Conservation (phyloP, 768 basidiomycete genomes). For the Tulasnella calospora region DNA sequence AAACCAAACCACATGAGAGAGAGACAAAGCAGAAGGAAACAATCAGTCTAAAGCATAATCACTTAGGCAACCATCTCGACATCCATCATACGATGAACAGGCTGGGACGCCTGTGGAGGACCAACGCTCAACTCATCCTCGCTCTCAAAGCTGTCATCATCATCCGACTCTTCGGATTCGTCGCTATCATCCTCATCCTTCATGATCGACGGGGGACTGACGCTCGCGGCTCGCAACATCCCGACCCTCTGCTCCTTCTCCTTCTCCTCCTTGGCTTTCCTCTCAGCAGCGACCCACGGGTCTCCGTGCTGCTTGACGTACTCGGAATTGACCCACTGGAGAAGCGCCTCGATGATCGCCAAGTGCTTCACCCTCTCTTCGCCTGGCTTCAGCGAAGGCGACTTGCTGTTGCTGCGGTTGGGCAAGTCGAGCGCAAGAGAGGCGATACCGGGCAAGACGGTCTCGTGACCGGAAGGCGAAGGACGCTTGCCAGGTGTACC, state of each 20-base stretch:
- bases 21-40: background rate
- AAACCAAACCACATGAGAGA: background rate
- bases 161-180: slow-evolving; percentile 20
- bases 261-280: background rate
- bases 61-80: slow-evolving; percentile 10
- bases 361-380: slow-evolving; percentile 22
- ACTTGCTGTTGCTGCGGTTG: background rate
- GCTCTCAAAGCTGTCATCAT: slow-evolving; percentile 21
- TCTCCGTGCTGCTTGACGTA: slow-evolving; percentile 21
- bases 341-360: slow-evolving; percentile 25
- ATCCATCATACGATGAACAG: slow-evolving; percentile 3
- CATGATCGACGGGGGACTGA: background rate
- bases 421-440: slow-evolving; percentile 13
- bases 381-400: background rate
- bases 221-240: background rate
- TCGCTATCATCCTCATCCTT: background rate
- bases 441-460: slow-evolving; percentile 18
- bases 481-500: background rate
- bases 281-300: slow-evolving; percentile 19
- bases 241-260: background rate
- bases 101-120: background rate
- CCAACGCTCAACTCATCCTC: slow-evolving; percentile 9
- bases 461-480: slow-evolving; percentile 4
- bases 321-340: slow-evolving; percentile 26
- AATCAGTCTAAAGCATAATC: background rate